Evolutionary conservation across 1,139 yeast genomes (phyloP), one percentile per base, ranked within the genome.

Genomic region (Debaryomycetaceae sp.): DNA sequence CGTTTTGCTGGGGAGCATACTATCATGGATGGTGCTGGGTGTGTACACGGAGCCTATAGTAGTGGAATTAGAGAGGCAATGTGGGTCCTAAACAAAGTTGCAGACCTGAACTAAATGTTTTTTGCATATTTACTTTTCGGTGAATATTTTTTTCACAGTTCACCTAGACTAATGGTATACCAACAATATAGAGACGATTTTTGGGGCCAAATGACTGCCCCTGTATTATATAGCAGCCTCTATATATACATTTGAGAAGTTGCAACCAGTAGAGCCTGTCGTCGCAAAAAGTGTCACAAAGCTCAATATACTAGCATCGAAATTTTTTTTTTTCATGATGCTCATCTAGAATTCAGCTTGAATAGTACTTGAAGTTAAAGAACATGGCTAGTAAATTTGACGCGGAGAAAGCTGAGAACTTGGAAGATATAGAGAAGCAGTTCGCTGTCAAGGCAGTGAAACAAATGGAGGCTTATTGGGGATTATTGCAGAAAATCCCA

Each of bases 401-500:
- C 49, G 80, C 83, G 13, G 82, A 78, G 50, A 67, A 63, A 42
- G 81, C 83, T 15, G 83, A 78, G 40, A 78, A 78, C 65, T 64
- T 75, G 47, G 83, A 77, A 58, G 83, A 75, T 49, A 87, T 92
- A 56, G 98, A 91, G 66, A 87, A 81, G 76, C 97, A 91, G 69
- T 92, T 92, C 58, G 98, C 98, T 38, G 98, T 94, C 48, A 89
- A 87, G 67, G 98, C 98, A 6, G 98, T 94, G 18, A 82, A 80
- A 64, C 98, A 94, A 63, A 94, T 96, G 45, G 95, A 87, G 61
- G 83, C 96, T 3, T 94, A 92, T 75, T 92, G 96, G 96, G 74
- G 75, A 39, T 68, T 94, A 45, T 66, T 94, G 41, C 76, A 77
- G 46, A 79, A 80, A 51, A 70, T 89, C 39, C 84, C 87, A 41